A percentile compares a stretch with the other conserved stretches of the same genome.
These are phyloP conservation scores for Dipteronia sinensis DNA, from an alignment of 345 rosid genomes.

Conservation along the genomic window DNA sequence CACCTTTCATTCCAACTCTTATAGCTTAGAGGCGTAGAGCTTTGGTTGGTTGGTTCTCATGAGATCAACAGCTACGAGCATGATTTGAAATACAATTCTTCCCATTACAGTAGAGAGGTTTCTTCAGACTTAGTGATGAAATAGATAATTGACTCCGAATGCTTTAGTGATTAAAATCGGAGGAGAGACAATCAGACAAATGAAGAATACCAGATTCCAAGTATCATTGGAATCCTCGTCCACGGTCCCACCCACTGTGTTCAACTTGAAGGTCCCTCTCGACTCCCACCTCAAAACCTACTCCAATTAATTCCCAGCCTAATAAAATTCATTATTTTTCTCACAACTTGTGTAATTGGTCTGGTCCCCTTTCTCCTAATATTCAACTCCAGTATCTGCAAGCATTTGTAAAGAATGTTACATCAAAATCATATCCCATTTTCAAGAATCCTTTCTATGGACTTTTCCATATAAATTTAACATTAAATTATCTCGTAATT, in stretches of 20 bases:
- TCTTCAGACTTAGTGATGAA: too few relatives aligned
- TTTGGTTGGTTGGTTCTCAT: not conserved
- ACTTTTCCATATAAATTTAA: not conserved
- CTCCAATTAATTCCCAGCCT: not conserved
- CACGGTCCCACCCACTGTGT: not conserved
- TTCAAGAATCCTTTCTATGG: not conserved
- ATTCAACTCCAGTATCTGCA: not conserved
- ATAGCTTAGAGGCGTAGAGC: not conserved
- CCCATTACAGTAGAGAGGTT: too few relatives aligned
- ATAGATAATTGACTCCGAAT: too few relatives aligned
- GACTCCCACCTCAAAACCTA: not conserved
- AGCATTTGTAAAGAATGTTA: constrained; percentile 1
- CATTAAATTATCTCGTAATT: not conserved
- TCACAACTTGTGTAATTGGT: not conserved
- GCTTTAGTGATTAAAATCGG: too few relatives aligned
- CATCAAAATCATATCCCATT: not conserved
- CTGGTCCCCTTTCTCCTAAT: not conserved
- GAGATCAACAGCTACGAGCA: too few relatives aligned
- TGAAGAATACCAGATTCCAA: not conserved
- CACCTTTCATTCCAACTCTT: too few relatives aligned
- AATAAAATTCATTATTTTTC: not conserved
- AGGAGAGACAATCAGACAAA: not conserved
- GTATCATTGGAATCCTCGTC: not conserved
- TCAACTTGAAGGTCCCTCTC: not conserved
- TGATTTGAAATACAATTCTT: too few relatives aligned